Evolutionary conservation across 164 flowering plant genomes (phyloP), one percentile per base, ranked within the genome.

Genomic region (Taxillus chinensis): DNA sequence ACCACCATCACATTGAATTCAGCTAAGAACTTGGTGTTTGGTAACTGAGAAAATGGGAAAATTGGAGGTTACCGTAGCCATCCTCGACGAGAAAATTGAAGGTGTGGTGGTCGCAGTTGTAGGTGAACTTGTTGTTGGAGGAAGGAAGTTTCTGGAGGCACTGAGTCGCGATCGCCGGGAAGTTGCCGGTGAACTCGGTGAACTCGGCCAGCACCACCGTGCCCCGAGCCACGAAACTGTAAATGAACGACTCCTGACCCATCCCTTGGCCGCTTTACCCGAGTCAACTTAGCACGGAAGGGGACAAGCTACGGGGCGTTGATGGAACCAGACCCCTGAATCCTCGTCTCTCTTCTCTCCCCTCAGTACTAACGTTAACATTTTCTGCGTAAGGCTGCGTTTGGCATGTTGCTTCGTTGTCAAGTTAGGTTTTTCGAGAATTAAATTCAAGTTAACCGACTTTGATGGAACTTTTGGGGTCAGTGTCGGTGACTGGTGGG

Each of bases 181-280:
- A 85, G 68, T 86, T 85, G 12, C 96, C 89, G 37, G 93, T 83
- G 82, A 83, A 83, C 78, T 87, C 87, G 13, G 89, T 86, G 80
- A 73, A 85, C 79, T 89, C 96, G 0, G 88, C 86, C 69, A 89
- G 55, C 37, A 89, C 68, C 89, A 85, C 72, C 12, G 89, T 83
- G 48, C 96, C 96, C 49, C 96, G 72, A 0, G 96, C 96, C 62
- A 89, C 93, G 61, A 86, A 89, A 77, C 89, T 83, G 81, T 86
- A 89, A 37, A 89, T 81, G 70, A 89, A 83, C 71, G 86, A 78
- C 69, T 86, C 93, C 65, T 83, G 87, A 62, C 76, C 72, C 90
- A 84, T 87, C 48, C 52, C 55, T 85, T 41, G 49, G 56, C 38
- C 41, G 13, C 53, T 60, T 50, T 6, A 6, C 16, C 15, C 54